Percentiles rank a stretch among this genome's conserved stretches.
Conservation (phyloP, 306 rosid species). For the Vigna nakashimae region DNA sequence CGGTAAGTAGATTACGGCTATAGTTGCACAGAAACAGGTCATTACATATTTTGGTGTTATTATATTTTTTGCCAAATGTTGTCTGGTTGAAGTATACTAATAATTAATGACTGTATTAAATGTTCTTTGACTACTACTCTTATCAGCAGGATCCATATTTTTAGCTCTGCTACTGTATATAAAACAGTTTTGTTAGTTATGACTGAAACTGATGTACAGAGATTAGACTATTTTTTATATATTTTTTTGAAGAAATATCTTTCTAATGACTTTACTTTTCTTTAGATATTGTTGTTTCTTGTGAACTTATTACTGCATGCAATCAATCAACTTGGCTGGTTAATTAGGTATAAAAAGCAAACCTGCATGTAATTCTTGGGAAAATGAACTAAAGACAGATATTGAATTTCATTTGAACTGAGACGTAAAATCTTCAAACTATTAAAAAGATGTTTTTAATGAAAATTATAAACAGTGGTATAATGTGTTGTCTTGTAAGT, state of each 20-base stretch:
- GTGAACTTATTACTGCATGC: background rate
- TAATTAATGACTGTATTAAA: conserved; percentile 3
- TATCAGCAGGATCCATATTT: conserved; percentile 16
- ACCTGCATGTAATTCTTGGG: background rate
- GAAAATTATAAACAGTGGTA: background rate
- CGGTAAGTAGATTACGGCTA: background rate
- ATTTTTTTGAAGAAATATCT: background rate
- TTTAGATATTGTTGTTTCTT: background rate
- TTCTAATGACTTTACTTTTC: background rate
- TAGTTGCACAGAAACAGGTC: background rate
- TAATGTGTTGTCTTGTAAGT: conserved; percentile 11
- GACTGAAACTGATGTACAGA: conserved; percentile 15
- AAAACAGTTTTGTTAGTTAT: conserved; percentile 28
- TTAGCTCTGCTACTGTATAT: conserved; percentile 4
- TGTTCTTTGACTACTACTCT: background rate
- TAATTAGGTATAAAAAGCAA: background rate
- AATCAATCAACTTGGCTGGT: background rate
- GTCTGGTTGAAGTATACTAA: conserved; percentile 11
- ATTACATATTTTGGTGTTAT: background rate
- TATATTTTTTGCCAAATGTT: background rate
- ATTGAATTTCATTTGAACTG: background rate
- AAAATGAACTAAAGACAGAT: background rate
- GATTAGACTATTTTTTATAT: background rate
- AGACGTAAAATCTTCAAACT: background rate
- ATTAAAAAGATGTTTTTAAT: background rate